Conservation (phyloP, 371 early-diverging fungal species). For the Dichotomocladium elegans region DNA sequence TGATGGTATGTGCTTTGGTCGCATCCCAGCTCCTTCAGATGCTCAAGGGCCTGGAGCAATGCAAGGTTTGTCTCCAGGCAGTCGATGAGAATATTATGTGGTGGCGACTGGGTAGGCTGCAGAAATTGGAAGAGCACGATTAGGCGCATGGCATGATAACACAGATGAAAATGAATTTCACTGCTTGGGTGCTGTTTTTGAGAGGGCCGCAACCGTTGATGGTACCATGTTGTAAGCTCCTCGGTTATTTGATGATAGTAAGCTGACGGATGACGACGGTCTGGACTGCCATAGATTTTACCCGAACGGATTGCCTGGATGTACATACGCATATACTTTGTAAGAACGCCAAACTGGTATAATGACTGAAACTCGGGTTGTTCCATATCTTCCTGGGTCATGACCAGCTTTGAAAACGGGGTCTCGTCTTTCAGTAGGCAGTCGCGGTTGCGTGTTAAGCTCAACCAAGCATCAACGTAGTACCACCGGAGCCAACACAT, state of each 20-base stretch:
- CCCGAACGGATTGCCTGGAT: constrained; percentile 26
- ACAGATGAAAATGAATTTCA: constrained; percentile 34
- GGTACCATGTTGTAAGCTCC: constrained; percentile 25
- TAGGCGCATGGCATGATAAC: constrained; percentile 41
- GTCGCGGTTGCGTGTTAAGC: constrained; percentile 31
- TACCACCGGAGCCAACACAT: constrained; percentile 41
- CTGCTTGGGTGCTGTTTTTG: neutral
- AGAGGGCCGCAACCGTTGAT: neutral
- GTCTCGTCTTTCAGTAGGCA: constrained; percentile 27
- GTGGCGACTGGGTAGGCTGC: constrained; percentile 14
- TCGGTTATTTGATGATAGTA: constrained; percentile 30
- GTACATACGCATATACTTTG: constrained; percentile 36
- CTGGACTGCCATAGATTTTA: constrained; percentile 8
- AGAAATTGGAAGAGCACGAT: constrained; percentile 40
- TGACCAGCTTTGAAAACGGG: constrained; percentile 5
- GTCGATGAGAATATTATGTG: constrained; percentile 26
- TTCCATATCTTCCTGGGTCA: neutral
- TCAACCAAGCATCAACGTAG: constrained; percentile 47
- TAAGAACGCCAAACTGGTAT: constrained; percentile 28
- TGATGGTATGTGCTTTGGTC: constrained; percentile 50
- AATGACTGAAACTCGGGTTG: neutral
- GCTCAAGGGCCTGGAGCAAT: constrained; percentile 23
- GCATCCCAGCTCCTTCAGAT: constrained; percentile 31
- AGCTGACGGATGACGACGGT: constrained; percentile 15
- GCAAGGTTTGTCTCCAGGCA: constrained; percentile 32